Percentiles rank a stretch among this genome's conserved stretches.
phyloP scores from a whole-genome alignment of 2,329 filamentous ascomycete genomes.

The Ophiocordyceps camponoti-leonardi region DNA sequence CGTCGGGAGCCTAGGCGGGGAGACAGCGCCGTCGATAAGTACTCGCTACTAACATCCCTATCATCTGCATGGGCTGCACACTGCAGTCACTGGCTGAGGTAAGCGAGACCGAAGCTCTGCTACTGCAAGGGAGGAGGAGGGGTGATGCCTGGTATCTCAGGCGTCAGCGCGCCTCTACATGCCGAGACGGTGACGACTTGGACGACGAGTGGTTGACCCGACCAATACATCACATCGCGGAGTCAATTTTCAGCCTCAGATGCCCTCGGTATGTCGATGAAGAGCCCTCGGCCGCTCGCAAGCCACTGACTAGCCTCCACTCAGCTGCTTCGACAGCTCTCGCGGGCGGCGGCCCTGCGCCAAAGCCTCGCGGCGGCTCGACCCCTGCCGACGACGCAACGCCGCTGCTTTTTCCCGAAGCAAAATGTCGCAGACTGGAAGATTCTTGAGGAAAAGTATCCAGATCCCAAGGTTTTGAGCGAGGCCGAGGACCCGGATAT shows the following conservation, averaged over 20 bases:
- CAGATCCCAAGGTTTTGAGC: slow-evolving; percentile 26
- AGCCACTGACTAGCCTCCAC: background rate
- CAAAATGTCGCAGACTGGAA: slow-evolving; percentile 24
- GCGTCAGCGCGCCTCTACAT: background rate
- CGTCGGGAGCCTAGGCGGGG: too few relatives aligned
- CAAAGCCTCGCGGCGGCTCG: slow-evolving; percentile 26
- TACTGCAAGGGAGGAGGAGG: background rate
- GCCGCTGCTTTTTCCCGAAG: slow-evolving; percentile 37
- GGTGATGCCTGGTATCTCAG: slow-evolving; percentile 11
- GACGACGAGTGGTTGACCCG: background rate
- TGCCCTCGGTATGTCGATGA: slow-evolving; percentile 13
- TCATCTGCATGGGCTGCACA: background rate
- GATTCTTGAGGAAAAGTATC: slow-evolving; percentile 33
- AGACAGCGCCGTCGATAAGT: too few relatives aligned
- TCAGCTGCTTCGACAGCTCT: slow-evolving; percentile 46
- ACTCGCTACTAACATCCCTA: too few relatives aligned
- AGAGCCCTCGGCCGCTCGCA: background rate
- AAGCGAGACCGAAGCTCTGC: background rate
- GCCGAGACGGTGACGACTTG: slow-evolving; percentile 2
- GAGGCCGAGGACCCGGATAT: slow-evolving; percentile 49
- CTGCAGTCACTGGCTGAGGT: background rate
- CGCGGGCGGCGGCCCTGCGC: slow-evolving; percentile 28
- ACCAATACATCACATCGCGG: background rate
- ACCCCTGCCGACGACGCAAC: slow-evolving; percentile 35
- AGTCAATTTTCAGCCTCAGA: slow-evolving; percentile 5